A percentile compares a stretch with the other conserved stretches of the same genome.
Evolutionary conservation across 78 protist genomes (phyloP).

Genomic region (Dictyostelium brefeldianum): DNA sequence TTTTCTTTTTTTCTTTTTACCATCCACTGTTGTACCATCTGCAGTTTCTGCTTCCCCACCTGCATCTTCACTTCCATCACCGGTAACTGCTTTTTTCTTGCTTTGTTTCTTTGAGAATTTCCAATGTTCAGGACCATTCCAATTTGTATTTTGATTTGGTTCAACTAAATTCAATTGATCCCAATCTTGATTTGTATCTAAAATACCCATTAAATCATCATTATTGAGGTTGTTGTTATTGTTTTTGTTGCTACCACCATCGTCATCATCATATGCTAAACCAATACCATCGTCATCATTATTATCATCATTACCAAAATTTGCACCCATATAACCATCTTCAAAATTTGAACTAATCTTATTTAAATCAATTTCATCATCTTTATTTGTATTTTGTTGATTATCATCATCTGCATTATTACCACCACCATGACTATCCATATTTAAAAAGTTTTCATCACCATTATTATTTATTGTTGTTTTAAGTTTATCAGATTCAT

Average conservation of each 20-base stretch:
- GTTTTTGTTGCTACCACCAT: not conserved
- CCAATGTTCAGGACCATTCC: conserved; percentile 93
- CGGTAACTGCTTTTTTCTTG: conserved; percentile 2
- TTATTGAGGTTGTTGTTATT: not conserved
- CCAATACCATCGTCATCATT: conserved; percentile 24
- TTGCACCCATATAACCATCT: conserved; percentile 28
- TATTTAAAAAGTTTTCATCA: not conserved
- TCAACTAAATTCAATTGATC: conserved; percentile 68
- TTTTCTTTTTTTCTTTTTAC: conserved; percentile 26
- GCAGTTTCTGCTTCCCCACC: not conserved
- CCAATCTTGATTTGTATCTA: conserved; percentile 24
- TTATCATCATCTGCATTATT: conserved; percentile 21
- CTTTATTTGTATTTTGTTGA: not conserved
- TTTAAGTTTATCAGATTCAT: not conserved
- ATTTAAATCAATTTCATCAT: conserved; percentile 45
- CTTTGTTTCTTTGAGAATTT: conserved; percentile 38
- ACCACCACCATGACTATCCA: too few relatives aligned
- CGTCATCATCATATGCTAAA: conserved; percentile 11
- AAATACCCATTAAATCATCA: conserved; percentile 25
- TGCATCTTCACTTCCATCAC: conserved; percentile 1
- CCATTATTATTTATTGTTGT: not conserved
- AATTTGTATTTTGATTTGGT: conserved; percentile 33
- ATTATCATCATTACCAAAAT: conserved; percentile 19
- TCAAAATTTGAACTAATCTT: not conserved
- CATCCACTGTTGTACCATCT: not conserved